Conservation (phyloP, 2,329 filamentous ascomycete species). For the Aspergillus aculeatus region DNA sequence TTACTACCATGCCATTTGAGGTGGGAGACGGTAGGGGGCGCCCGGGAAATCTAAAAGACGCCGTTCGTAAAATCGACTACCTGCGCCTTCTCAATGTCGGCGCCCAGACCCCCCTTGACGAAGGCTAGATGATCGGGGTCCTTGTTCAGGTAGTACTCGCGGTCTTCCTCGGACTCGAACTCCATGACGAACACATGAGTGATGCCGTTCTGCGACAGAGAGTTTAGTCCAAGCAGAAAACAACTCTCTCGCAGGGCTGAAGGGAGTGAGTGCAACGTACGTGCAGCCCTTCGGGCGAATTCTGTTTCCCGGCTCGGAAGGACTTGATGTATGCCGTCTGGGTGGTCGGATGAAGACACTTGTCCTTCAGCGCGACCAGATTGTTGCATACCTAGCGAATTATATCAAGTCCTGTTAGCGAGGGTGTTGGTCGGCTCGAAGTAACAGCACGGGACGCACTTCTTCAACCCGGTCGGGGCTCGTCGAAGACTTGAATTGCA, state of each 20-base stretch:
- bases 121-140: conserved; percentile 65
- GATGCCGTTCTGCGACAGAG: conserved; percentile 44
- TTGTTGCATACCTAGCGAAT: conserved; percentile 51
- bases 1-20: too few species aligned
- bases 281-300: conserved; percentile 60
- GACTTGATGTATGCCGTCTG: conserved; percentile 61
- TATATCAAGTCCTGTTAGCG: neutral
- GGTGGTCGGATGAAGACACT: conserved; percentile 60
- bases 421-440: neutral
- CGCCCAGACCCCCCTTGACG: conserved; percentile 43
- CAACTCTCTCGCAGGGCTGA: neutral
- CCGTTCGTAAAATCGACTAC: conserved; percentile 34
- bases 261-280: conserved; percentile 39
- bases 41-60: neutral
- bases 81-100: conserved; percentile 32
- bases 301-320: conserved; percentile 61
- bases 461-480: conserved; percentile 53
- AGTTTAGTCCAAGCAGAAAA: neutral
- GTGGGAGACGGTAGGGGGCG: too few species aligned
- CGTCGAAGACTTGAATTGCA: conserved; percentile 59
- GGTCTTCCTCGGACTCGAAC: conserved; percentile 62
- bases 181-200: conserved; percentile 69
- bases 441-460: conserved; percentile 42
- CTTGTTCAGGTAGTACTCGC: conserved; percentile 64
- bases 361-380: conserved; percentile 57